phyloP scores from a whole-genome alignment of 179 eudicot genomes.

The Beta lomatogona region DNA sequence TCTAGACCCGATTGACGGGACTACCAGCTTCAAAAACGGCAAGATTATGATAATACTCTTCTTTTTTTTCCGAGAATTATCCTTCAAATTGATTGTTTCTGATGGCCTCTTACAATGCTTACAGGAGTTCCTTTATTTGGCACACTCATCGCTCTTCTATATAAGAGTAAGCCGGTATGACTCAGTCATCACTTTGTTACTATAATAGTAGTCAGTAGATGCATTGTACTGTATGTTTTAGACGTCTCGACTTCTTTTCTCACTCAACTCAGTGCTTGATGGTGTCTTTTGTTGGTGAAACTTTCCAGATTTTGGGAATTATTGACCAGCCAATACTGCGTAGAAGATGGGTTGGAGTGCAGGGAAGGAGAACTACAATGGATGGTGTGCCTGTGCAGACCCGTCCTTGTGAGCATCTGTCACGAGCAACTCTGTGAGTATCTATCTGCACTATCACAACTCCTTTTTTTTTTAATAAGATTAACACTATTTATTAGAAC shows the following conservation, averaged over 20 bases:
- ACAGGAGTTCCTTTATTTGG: background rate
- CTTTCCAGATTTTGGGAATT: conserved; percentile 9
- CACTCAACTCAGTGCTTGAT: too few species aligned
- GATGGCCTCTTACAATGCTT: background rate
- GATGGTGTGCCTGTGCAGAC: conserved; percentile 7
- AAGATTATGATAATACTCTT: background rate
- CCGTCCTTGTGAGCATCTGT: conserved; percentile 16
- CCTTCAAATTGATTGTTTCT: background rate
- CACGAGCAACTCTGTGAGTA: background rate
- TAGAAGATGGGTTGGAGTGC: conserved; percentile 27
- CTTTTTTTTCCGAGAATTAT: background rate
- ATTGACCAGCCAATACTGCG: conserved; percentile 24
- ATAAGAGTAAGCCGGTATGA: conserved; percentile 11
- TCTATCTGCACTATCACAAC: too few species aligned
- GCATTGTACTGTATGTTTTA: too few species aligned
- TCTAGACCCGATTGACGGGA: conserved; percentile 26
- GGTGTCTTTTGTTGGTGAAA: too few species aligned
- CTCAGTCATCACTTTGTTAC: too few species aligned
- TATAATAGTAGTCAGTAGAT: too few species aligned
- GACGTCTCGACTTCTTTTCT: too few species aligned
- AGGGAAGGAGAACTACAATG: conserved; percentile 19
- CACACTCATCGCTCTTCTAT: conserved; percentile 12
- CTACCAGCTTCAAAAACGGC: conserved; percentile 20
- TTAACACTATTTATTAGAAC: too few species aligned
- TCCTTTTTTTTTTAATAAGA: too few species aligned